Percentiles rank a stretch among this genome's conserved stretches.
Evolutionary conservation across 192 early-diverging fungal genomes (phyloP).

Genomic region (Piromyces finnis): DNA sequence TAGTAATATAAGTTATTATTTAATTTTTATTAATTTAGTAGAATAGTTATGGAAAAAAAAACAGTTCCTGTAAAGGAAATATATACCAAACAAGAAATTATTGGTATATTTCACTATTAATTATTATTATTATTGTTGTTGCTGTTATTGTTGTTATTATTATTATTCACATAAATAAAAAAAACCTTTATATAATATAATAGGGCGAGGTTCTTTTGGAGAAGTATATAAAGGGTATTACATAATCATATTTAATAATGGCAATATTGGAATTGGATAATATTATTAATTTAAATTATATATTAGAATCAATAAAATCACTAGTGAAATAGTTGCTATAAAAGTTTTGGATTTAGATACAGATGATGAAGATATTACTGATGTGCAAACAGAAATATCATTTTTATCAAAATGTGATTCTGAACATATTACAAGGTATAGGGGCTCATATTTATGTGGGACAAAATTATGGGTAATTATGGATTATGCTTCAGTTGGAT

Average conservation of each 20-base stretch:
- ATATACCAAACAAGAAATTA: background rate
- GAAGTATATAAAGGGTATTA: slow-evolving; percentile 49
- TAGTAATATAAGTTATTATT: too few species aligned
- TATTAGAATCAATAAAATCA: slow-evolving; percentile 59
- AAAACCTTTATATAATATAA: slow-evolving; percentile 23
- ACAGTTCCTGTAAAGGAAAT: background rate
- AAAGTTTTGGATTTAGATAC: slow-evolving; percentile 96
- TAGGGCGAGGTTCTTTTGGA: slow-evolving; percentile 52
- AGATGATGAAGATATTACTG: slow-evolving; percentile 86
- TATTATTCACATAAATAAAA: too few species aligned
- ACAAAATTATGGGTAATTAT: slow-evolving; percentile 97
- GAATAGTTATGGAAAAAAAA: background rate
- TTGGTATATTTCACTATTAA: background rate
- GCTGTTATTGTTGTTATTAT: too few species aligned
- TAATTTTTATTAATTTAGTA: background rate
- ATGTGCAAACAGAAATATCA: slow-evolving; percentile 86
- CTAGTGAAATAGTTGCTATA: slow-evolving; percentile 72
- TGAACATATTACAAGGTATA: slow-evolving; percentile 81
- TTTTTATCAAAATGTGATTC: slow-evolving; percentile 76
- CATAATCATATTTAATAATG: too few species aligned
- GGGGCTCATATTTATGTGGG: slow-evolving; percentile 72
- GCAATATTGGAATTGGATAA: too few species aligned
- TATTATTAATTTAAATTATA: too few species aligned
- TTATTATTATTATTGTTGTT: too few species aligned
- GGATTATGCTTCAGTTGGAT: slow-evolving; percentile 93